phyloP scores from a whole-genome alignment of 768 basidiomycete genomes.

The Russula foetens region DNA sequence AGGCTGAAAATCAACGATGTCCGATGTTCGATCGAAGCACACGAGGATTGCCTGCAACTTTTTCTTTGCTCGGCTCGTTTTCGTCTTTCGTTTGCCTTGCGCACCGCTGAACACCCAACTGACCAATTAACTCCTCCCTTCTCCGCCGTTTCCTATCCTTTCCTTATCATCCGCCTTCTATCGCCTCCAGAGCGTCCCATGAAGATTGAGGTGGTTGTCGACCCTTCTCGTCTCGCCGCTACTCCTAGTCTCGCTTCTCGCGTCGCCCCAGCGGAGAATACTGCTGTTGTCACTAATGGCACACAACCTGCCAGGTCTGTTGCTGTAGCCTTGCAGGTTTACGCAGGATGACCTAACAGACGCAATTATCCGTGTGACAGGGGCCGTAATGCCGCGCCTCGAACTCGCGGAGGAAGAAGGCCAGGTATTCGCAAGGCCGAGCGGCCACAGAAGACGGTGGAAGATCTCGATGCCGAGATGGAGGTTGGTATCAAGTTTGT shows the following conservation, averaged over 20 bases:
- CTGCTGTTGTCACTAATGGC: constrained; percentile 30
- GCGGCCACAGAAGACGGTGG: constrained; percentile 70
- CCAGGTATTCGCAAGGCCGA: constrained; percentile 42
- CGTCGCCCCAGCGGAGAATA: constrained; percentile 64
- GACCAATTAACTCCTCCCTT: constrained; percentile 32
- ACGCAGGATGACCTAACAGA: background rate
- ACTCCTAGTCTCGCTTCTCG: constrained; percentile 66
- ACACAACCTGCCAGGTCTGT: constrained; percentile 32
- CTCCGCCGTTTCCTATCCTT: constrained; percentile 21
- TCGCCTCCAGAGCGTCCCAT: constrained; percentile 77
- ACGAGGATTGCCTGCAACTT: constrained; percentile 16
- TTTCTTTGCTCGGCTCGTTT: constrained; percentile 19
- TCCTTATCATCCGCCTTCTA: constrained; percentile 26
- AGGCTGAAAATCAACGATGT: constrained; percentile 16
- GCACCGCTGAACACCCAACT: constrained; percentile 29
- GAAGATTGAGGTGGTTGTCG: constrained; percentile 97
- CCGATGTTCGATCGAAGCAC: constrained; percentile 10
- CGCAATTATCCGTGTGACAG: background rate
- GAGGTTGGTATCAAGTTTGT: constrained; percentile 47
- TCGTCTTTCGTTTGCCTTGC: constrained; percentile 27
- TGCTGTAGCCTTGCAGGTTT: constrained; percentile 20
- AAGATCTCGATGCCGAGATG: constrained; percentile 97
- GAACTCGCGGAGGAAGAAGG: constrained; percentile 43
- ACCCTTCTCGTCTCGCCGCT: constrained; percentile 63
- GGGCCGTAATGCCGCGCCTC: constrained; percentile 15